Conservation (phyloP, 139 green algal genomes). For the Yamagishiella unicocca region DNA sequence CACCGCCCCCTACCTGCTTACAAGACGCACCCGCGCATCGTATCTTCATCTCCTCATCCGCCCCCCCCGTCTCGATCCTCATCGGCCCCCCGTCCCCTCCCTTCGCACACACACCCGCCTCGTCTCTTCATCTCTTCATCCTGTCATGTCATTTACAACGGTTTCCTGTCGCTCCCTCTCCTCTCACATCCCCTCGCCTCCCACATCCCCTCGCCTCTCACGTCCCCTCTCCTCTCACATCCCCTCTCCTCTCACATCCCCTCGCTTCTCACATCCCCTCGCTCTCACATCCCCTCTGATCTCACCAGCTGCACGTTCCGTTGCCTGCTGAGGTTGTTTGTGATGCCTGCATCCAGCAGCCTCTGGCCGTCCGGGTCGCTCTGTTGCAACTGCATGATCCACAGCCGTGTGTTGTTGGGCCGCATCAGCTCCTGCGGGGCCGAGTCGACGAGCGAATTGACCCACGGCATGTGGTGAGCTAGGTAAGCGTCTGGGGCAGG, state of each 20-base stretch:
- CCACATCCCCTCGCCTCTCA: neutral
- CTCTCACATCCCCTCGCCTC: neutral
- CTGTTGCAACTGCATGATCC: conserved; percentile 46
- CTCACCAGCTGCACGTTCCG: conserved; percentile 17
- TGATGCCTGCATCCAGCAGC: conserved; percentile 61
- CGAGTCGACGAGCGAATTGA: neutral
- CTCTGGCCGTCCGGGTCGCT: neutral
- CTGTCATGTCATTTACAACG: neutral
- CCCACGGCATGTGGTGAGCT: no score
- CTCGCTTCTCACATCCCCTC: neutral
- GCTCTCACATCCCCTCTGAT: neutral
- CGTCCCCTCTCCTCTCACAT: neutral
- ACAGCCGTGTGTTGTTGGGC: conserved; percentile 53
- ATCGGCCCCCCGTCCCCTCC: no score
- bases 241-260: neutral
- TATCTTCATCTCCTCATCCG: no score
- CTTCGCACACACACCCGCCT: no score
- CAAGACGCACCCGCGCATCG: no score
- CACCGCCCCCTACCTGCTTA: no score
- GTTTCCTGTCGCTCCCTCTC: neutral
- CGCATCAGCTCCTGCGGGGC: conserved; percentile 25
- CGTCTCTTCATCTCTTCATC: no score
- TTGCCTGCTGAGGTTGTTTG: conserved; percentile 58
- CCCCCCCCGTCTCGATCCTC: no score
- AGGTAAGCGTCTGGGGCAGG: neutral